These are phyloP conservation scores for Populus hybrid DNA, from an alignment of 441 rosid species.

Conservation along the genomic window DNA sequence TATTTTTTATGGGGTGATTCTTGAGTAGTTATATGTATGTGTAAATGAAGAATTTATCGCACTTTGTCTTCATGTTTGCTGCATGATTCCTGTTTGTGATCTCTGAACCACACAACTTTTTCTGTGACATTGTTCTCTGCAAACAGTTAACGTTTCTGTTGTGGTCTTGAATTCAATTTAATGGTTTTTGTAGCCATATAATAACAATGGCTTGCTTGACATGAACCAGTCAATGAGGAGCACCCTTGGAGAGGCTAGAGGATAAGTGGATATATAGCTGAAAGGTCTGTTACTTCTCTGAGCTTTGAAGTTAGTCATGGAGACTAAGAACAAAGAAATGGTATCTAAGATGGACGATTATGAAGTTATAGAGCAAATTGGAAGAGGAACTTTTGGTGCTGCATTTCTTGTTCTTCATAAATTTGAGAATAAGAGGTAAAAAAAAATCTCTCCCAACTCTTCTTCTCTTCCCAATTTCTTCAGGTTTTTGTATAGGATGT, in stretches of 20 bases:
- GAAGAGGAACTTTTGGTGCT: constrained; percentile 61
- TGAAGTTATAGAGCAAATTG: constrained; percentile 64
- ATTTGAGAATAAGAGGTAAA: constrained; percentile 47
- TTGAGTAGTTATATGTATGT: neutral
- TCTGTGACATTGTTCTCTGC: constrained; percentile 23
- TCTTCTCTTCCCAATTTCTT: neutral
- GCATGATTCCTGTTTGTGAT: constrained; percentile 24
- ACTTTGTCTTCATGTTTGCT: constrained; percentile 21
- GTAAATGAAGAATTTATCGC: constrained; percentile 37
- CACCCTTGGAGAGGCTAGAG: constrained; percentile 6
- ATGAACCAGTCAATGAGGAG: neutral
- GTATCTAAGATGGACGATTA: constrained; percentile 48
- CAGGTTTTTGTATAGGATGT: neutral
- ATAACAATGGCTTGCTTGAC: constrained; percentile 1
- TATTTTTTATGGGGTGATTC: neutral
- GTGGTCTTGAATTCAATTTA: constrained; percentile 20
- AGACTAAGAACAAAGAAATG: constrained; percentile 18
- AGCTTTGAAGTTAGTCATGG: constrained; percentile 16
- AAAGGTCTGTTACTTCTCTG: neutral
- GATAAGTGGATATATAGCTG: neutral
- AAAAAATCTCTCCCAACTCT: neutral
- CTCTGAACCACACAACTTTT: constrained; percentile 17
- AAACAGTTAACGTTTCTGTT: constrained; percentile 15
- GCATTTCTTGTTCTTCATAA: constrained; percentile 60
- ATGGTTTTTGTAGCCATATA: constrained; percentile 18